Conservation (phyloP, 768 basidiomycete species). For the Termitomyces sp. region DNA sequence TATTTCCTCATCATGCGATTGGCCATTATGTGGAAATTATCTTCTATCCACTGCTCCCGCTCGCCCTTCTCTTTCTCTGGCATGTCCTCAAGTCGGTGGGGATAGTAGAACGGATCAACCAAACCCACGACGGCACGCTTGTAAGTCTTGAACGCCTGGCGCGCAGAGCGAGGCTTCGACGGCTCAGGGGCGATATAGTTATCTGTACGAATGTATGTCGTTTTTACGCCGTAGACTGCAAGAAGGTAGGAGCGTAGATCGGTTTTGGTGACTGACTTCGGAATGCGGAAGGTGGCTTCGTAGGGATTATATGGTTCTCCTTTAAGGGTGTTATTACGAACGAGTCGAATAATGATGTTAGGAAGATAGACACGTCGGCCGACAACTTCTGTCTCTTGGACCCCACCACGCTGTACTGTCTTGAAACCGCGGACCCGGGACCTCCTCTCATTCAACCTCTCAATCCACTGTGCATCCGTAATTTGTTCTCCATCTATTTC, state of each 20-base stretch:
- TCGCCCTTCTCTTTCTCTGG: conserved; percentile 41
- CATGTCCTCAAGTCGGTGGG: conserved; percentile 79
- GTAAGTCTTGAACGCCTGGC: conserved; percentile 53
- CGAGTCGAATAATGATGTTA: conserved; percentile 76
- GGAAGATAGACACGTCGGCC: conserved; percentile 88
- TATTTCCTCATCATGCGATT: conserved; percentile 29
- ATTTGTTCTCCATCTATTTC: conserved; percentile 29
- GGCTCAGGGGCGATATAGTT: conserved; percentile 66
- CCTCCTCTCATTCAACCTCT: conserved; percentile 49
- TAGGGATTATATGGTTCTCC: conserved; percentile 89
- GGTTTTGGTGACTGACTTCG: conserved; percentile 86
- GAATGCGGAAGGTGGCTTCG: conserved; percentile 90
- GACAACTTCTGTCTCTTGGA: conserved; percentile 47
- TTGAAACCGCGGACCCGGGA: conserved; percentile 65
- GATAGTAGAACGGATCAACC: conserved; percentile 92
- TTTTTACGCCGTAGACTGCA: conserved; percentile 82
- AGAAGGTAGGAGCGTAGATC: conserved; percentile 84
- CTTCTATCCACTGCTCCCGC: conserved; percentile 59
- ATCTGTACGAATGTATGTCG: conserved; percentile 95
- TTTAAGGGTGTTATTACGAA: conserved; percentile 73
- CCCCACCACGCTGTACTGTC: conserved; percentile 31
- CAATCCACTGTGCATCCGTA: conserved; percentile 56
- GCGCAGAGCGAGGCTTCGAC: conserved; percentile 22
- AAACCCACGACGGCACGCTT: conserved; percentile 92
- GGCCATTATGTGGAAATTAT: conserved; percentile 47